Percentiles rank a stretch among this genome's conserved stretches.
Conservation (phyloP, 768 basidiomycete species). For the Leccinum truebloodii region DNA sequence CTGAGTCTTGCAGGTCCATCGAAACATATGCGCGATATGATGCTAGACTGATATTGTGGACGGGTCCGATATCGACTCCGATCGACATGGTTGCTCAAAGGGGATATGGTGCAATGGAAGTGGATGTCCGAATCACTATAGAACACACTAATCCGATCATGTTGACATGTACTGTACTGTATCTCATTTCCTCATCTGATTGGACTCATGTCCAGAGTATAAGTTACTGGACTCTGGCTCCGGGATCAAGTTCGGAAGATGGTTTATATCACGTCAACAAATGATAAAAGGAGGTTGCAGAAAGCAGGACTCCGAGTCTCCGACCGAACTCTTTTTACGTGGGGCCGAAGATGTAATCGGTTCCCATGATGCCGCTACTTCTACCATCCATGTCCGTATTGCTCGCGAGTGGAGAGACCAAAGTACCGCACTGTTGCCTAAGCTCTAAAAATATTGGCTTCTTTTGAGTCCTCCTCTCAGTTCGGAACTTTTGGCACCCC, state of each 20-base stretch:
- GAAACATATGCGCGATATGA: not conserved
- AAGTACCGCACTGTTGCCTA: not conserved
- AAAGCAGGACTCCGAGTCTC: constrained; percentile 6
- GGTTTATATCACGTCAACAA: not conserved
- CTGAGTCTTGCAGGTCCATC: not conserved
- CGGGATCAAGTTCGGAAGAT: not conserved
- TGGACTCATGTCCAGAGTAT: not conserved
- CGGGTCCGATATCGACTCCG: constrained; percentile 1
- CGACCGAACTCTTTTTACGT: constrained; percentile 16
- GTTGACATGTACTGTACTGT: not conserved
- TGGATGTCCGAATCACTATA: not conserved
- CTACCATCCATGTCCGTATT: constrained; percentile 7
- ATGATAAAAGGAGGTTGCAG: not conserved
- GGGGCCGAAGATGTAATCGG: constrained; percentile 22
- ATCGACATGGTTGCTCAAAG: constrained; percentile 14
- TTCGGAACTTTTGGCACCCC: constrained; percentile 5
- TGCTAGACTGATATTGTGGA: not conserved
- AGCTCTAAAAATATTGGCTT: not conserved
- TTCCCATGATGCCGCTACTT: not conserved
- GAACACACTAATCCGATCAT: not conserved
- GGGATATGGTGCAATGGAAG: constrained; percentile 20
- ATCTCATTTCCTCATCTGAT: not conserved
- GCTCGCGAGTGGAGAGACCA: not conserved
- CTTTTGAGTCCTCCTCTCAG: constrained; percentile 1
- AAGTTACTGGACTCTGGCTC: not conserved